Base-by-base conservation (phyloP, 495 filamentous ascomycete species). In the Penicillium macrosclerotiorum region DNA sequence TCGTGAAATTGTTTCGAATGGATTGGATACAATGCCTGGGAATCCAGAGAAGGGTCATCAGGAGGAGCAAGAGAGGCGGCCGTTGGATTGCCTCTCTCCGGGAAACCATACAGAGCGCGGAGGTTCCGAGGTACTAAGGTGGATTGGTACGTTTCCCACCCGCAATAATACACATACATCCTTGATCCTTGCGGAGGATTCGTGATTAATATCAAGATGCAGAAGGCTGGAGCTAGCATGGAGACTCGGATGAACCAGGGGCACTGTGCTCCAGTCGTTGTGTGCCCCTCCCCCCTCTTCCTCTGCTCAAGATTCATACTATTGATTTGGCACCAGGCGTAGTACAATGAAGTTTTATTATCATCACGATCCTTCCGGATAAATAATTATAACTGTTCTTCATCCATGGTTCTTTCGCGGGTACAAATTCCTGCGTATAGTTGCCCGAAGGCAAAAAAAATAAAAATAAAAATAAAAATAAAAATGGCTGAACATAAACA, bases 191-290 rank as follows among this genome's bases (percentile, higher is more conserved):
- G 47, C 13, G 24, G 45, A 33, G 26, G 29, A 45, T 48, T 30
- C 45, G 18, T 37, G 37, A 48, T 51, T 53, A 51, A 53, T 60
- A 56, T 51, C 52, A 47, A 35, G 39, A 49, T 48, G 32, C 32
- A 45, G 39, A 33, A 45, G 45, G 34, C 36, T 39, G 32, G 38
- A 45, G 42, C 37, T 12, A 25, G 19, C 35, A 39, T 48, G 45
- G 37, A 32, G 22, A 16, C 41, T 12, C 38, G 45, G 45, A 49
- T 34, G 48, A 55, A 55, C 44, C 43, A 23, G 27, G 47, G 37
- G 38, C 7, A 36, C 20, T 6, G 22, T 37, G 14, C 14, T 33
- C 36, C 16, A 8, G 9, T 35, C 17, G 36, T n/a, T n/a, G 36
- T 33, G 20, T 39, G 17, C 11, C 3, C 33, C 8, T 8, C 12